Percentiles rank a stretch among this genome's conserved stretches.
Conservation (phyloP, 805 yeast genomes). For the Candida khao-thaluensis region DNA sequence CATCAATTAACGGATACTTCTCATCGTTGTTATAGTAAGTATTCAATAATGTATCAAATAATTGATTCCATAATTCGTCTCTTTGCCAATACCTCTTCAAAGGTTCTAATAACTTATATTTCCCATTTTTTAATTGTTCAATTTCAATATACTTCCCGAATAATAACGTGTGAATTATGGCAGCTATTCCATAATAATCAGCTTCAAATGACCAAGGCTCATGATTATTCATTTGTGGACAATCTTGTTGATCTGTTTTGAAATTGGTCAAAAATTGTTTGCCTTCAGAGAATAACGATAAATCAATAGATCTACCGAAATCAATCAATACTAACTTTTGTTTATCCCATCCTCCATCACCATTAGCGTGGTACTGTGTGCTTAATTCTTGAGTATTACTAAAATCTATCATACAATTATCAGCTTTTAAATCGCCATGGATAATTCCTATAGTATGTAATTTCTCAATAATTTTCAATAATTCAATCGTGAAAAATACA, state of each 20-base stretch:
- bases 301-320: constrained; percentile 78
- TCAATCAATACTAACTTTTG: constrained; percentile 69
- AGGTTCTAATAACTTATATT: constrained; percentile 39
- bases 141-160: constrained; percentile 66
- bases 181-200: constrained; percentile 82
- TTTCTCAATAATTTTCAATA: constrained; percentile 55
- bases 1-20: constrained; percentile 41
- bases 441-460: constrained; percentile 68
- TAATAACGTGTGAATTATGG: constrained; percentile 66
- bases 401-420: constrained; percentile 76
- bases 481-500: constrained; percentile 62
- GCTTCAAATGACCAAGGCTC: constrained; percentile 74
- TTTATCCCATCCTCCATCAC: constrained; percentile 43
- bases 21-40: constrained; percentile 36
- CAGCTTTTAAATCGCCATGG: constrained; percentile 86
- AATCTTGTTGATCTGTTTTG: constrained; percentile 66
- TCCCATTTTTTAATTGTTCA: constrained; percentile 21
- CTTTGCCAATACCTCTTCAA: constrained; percentile 75
- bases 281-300: constrained; percentile 48
- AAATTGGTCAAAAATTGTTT: constrained; percentile 59
- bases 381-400: constrained; percentile 16
- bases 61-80: constrained; percentile 61
- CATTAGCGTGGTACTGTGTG: constrained; percentile 1
- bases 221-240: constrained; percentile 62
- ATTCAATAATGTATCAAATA: constrained; percentile 65